Evolutionary conservation across 371 early-diverging fungal species (phyloP).

Genomic region (Mucor mucedo): DNA sequence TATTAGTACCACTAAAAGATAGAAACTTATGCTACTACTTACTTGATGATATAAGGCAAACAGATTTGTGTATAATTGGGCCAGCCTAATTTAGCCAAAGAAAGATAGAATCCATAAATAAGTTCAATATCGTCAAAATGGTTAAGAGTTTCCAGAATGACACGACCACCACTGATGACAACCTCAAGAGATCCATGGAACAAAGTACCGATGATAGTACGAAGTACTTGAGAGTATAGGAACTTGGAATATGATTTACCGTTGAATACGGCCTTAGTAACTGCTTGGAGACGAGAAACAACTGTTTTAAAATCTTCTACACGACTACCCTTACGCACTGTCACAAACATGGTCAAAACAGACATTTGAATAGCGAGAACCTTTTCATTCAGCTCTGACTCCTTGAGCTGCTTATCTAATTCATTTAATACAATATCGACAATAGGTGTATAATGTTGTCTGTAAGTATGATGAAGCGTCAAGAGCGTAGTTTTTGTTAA

Average conservation of each 20-base stretch:
- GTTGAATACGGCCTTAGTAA: constrained; percentile 36
- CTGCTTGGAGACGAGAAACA: constrained; percentile 31
- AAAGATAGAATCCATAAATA: constrained; percentile 69
- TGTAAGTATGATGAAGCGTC: constrained; percentile 59
- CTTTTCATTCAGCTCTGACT: constrained; percentile 37
- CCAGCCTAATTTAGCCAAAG: constrained; percentile 72
- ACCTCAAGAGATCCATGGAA: constrained; percentile 65
- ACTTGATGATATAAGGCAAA: constrained; percentile 69
- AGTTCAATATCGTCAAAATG: constrained; percentile 53
- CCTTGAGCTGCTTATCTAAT: constrained; percentile 36
- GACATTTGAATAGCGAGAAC: constrained; percentile 49
- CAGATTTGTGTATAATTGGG: constrained; percentile 69
- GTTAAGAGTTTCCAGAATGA: constrained; percentile 63
- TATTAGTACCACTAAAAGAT: no score
- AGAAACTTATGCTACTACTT: neutral
- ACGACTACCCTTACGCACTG: constrained; percentile 64
- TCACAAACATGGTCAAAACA: constrained; percentile 53
- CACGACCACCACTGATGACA: constrained; percentile 63
- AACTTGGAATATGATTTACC: constrained; percentile 18
- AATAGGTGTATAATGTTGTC: constrained; percentile 57
- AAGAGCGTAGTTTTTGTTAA: constrained; percentile 58
- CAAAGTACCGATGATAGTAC: constrained; percentile 44
- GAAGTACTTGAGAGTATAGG: constrained; percentile 33
- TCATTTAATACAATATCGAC: constrained; percentile 55
- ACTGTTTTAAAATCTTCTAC: constrained; percentile 55